These are phyloP conservation scores for Suhomyces faveliae DNA, from an alignment of 805 yeast genomes.

Conservation along the genomic window DNA sequence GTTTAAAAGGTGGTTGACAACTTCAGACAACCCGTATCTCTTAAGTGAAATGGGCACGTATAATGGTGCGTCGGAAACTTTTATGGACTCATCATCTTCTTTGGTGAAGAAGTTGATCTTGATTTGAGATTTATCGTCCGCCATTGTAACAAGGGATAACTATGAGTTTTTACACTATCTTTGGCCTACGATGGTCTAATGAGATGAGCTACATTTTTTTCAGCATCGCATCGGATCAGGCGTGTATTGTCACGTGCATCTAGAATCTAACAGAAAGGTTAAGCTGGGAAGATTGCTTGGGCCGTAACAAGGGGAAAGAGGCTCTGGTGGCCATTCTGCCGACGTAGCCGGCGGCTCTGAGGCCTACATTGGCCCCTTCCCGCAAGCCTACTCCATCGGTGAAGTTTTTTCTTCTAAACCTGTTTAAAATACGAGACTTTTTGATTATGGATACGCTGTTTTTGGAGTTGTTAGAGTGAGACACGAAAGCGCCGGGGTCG, in stretches of 20 bases:
- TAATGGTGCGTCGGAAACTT: slow-evolving; percentile 74
- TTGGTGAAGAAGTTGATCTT: slow-evolving; percentile 83
- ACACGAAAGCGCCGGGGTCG: slow-evolving; percentile 25
- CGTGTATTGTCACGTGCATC: neutral
- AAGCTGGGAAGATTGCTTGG: slow-evolving; percentile 7
- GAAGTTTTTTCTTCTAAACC: slow-evolving; percentile 14
- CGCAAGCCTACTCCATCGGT: slow-evolving; percentile 12
- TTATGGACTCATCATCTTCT: slow-evolving; percentile 71
- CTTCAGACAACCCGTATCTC: slow-evolving; percentile 90
- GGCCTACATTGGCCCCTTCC: slow-evolving; percentile 18
- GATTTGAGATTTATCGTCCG: slow-evolving; percentile 56
- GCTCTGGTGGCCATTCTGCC: slow-evolving; percentile 21
- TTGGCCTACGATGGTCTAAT: neutral
- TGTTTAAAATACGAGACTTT: slow-evolving; percentile 22
- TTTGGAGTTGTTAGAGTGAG: slow-evolving; percentile 14
- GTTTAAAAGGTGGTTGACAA: slow-evolving; percentile 83
- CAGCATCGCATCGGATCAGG: neutral
- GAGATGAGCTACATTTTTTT: slow-evolving; percentile 3
- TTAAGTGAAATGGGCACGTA: slow-evolving; percentile 84
- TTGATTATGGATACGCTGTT: slow-evolving; percentile 24
- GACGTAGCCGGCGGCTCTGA: slow-evolving; percentile 16
- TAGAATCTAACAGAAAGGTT: slow-evolving; percentile 3
- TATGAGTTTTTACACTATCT: neutral
- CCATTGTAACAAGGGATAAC: slow-evolving; percentile 12
- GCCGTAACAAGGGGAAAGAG: slow-evolving; percentile 18